Evolutionary conservation across 139 green algal genomes (phyloP).

Genomic region (Deuterostichococcus epilithicus): DNA sequence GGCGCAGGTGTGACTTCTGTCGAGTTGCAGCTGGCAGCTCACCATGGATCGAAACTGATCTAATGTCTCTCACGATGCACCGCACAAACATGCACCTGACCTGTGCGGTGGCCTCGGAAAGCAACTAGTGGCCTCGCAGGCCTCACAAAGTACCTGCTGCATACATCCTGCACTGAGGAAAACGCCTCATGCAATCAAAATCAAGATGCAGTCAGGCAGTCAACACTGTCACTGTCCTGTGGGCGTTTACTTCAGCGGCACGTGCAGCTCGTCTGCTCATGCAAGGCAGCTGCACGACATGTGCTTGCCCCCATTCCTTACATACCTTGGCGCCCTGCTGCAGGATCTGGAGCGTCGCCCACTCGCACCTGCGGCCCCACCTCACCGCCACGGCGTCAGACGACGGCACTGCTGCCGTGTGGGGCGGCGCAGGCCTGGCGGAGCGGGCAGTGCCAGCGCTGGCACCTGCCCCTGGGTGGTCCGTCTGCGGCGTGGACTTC

Average conservation of each 20-base stretch:
- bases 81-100: not conserved
- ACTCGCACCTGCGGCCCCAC: slow-evolving; percentile 39
- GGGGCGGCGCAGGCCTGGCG: slow-evolving; percentile 46
- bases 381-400: slow-evolving; percentile 68
- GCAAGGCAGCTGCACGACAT: not conserved
- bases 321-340: not conserved
- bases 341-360: slow-evolving; percentile 82
- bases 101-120: not conserved
- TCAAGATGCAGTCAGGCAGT: too few relatives aligned
- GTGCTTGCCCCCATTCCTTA: not conserved
- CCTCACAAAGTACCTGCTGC: not conserved
- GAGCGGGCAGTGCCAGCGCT: slow-evolving; percentile 32
- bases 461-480: not conserved
- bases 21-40: not conserved
- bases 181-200: too few relatives aligned
- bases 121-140: too few relatives aligned
- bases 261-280: not conserved
- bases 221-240: not conserved
- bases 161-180: too few relatives aligned
- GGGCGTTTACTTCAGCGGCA: too few relatives aligned
- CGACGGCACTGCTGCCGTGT: slow-evolving; percentile 80
- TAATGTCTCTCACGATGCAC: not conserved
- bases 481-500: slow-evolving; percentile 76
- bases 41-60: not conserved
- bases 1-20: slow-evolving; percentile 37